Evolutionary conservation across 345 rosid species (phyloP).

Genomic region (Punica granatum): DNA sequence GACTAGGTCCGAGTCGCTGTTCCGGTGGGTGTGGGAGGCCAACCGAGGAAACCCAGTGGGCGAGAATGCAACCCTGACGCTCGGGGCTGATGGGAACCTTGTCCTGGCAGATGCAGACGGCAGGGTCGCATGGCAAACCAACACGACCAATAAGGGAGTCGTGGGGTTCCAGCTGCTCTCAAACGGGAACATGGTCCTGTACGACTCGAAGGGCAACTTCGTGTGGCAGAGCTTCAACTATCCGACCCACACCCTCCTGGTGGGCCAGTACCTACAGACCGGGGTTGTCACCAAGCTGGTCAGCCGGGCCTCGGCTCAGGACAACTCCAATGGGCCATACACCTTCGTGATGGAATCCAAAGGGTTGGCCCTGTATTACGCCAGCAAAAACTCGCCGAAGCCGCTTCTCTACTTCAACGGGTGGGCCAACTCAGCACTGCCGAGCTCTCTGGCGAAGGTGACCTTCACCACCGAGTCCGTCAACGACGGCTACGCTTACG

Average conservation of each 20-base stretch:
- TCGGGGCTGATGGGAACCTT: conserved; percentile 41
- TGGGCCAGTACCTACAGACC: conserved; percentile 31
- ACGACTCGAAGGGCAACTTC: conserved; percentile 29
- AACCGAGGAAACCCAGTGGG: conserved; percentile 41
- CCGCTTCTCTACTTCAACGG: conserved; percentile 23
- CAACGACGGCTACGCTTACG: conserved; percentile 22
- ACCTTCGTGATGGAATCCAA: conserved; percentile 34
- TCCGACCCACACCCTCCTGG: conserved; percentile 45
- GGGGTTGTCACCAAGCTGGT: conserved; percentile 27
- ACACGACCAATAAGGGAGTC: conserved; percentile 47
- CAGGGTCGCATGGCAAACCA: conserved; percentile 48
- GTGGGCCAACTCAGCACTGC: not conserved
- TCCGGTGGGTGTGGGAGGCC: conserved; percentile 63
- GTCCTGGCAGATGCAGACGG: conserved; percentile 44
- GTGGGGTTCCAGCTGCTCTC: conserved; percentile 30
- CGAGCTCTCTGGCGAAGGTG: conserved; percentile 13
- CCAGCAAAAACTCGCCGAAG: conserved; percentile 21
- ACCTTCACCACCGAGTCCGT: conserved; percentile 8
- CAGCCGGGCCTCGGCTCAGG: conserved; percentile 25
- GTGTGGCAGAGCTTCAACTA: conserved; percentile 57
- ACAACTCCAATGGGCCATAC: conserved; percentile 26
- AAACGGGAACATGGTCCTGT: conserved; percentile 51
- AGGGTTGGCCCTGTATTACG: conserved; percentile 26
- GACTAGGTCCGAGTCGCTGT: conserved; percentile 28
- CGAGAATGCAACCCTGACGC: conserved; percentile 36